Conservation (phyloP, 345 rosid species). For the Combretum micranthum region DNA sequence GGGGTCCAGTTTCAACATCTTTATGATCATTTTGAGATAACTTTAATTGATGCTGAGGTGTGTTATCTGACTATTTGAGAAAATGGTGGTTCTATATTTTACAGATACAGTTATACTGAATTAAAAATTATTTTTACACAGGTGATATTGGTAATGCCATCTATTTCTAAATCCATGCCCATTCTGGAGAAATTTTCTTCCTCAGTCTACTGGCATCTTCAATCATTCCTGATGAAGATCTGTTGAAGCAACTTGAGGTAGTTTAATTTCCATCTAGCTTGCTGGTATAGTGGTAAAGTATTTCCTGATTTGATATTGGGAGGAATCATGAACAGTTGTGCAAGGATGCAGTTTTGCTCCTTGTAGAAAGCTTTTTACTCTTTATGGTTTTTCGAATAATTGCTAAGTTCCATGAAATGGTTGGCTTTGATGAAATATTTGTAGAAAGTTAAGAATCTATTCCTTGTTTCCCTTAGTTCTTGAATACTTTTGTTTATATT, state of each 20-base stretch:
- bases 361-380: too few relatives aligned
- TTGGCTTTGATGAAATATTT: too few relatives aligned
- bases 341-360: too few relatives aligned
- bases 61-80: slow-evolving; percentile 4
- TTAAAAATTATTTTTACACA: slow-evolving; percentile 29
- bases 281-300: not conserved
- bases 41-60: slow-evolving; percentile 56
- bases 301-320: too few relatives aligned
- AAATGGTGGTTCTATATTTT: too few relatives aligned
- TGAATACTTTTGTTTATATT: too few relatives aligned
- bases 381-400: too few relatives aligned
- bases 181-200: slow-evolving; percentile 56
- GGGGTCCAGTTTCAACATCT: slow-evolving; percentile 41
- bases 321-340: too few relatives aligned
- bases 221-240: slow-evolving; percentile 56
- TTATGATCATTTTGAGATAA: slow-evolving; percentile 50
- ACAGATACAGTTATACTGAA: too few relatives aligned
- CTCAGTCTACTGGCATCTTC: slow-evolving; percentile 39
- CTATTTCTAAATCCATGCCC: slow-evolving; percentile 27
- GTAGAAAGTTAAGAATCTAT: too few relatives aligned
- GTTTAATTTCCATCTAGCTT: slow-evolving; percentile 4
- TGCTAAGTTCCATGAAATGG: too few relatives aligned
- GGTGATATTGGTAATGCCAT: slow-evolving; percentile 39
- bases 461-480: too few relatives aligned
- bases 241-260: slow-evolving; percentile 76